Evolutionary conservation across 306 rosid species (phyloP).

Genomic region (Vigna radiata): DNA sequence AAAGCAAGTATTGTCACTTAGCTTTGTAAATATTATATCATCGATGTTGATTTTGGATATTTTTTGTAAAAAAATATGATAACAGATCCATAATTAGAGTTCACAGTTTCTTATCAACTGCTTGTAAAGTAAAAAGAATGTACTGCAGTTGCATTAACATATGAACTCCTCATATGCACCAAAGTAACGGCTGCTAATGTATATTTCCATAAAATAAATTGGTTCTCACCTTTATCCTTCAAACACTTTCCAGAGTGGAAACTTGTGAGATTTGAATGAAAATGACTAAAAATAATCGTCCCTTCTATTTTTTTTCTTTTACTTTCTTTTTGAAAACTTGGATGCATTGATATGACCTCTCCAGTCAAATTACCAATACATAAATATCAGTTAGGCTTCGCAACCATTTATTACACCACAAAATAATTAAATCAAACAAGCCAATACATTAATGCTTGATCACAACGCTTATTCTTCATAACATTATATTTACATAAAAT

Average conservation of each 20-base stretch:
- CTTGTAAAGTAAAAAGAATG: background rate
- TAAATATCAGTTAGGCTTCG: background rate
- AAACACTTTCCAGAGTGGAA: slow-evolving; percentile 13
- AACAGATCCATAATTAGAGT: slow-evolving; percentile 6
- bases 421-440: slow-evolving; percentile 11
- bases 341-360: background rate
- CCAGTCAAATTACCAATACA: background rate
- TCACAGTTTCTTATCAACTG: slow-evolving; percentile 1
- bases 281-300: slow-evolving; percentile 26
- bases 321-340: background rate
- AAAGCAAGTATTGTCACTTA: background rate
- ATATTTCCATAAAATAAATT: background rate
- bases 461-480: background rate
- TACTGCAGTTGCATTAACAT: slow-evolving; percentile 20
- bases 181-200: slow-evolving; percentile 22
- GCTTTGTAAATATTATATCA: slow-evolving; percentile 6
- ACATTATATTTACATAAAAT: slow-evolving; percentile 4
- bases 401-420: background rate
- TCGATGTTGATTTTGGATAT: slow-evolving; percentile 5
- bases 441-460: background rate
- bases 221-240: background rate
- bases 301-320: background rate
- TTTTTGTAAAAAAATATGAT: background rate
- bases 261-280: slow-evolving; percentile 19
- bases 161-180: slow-evolving; percentile 16